Conservation (phyloP, 1,284 basidiomycete species). For the Meira nashicola region DNA sequence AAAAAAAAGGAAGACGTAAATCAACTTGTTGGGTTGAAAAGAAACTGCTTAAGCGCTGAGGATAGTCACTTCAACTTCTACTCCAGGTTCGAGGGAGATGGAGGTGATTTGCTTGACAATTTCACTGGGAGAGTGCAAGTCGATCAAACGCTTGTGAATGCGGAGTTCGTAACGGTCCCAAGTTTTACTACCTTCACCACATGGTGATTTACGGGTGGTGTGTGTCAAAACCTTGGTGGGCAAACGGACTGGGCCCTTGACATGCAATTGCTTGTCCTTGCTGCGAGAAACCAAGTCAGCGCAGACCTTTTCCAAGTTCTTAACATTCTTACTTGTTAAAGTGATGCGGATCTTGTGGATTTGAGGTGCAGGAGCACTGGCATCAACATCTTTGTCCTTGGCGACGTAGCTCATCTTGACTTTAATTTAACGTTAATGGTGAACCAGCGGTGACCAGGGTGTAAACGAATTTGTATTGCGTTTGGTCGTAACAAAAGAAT, state of each 20-base stretch:
- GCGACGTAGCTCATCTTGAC: slow-evolving; percentile 64
- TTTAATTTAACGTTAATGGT: neutral
- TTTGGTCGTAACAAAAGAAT: no score
- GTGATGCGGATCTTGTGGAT: slow-evolving; percentile 99
- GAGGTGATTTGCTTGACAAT: slow-evolving; percentile 99
- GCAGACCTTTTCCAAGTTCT: slow-evolving; percentile 98
- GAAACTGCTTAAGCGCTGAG: slow-evolving; percentile 56
- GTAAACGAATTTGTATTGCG: neutral
- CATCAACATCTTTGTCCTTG: slow-evolving; percentile 79
- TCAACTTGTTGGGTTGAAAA: neutral
- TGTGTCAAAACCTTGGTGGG: slow-evolving; percentile 98
- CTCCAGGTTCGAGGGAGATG: slow-evolving; percentile 97
- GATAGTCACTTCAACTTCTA: slow-evolving; percentile 99
- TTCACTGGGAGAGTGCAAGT: slow-evolving; percentile 96
- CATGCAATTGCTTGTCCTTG: slow-evolving; percentile 98
- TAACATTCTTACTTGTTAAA: slow-evolving; percentile 93
- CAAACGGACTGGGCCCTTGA: slow-evolving; percentile 97
- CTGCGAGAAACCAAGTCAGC: slow-evolving; percentile 94
- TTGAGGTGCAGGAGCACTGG: slow-evolving; percentile 75
- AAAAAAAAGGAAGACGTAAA: neutral
- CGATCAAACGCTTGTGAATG: slow-evolving; percentile 99
- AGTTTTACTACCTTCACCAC: slow-evolving; percentile 99
- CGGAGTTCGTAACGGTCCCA: slow-evolving; percentile 99
- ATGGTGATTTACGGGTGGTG: slow-evolving; percentile 71
- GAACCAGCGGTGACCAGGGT: slow-evolving; percentile 18